Evolutionary conservation across 2,329 filamentous ascomycete species (phyloP).

Genomic region (Diaporthe vexans): DNA sequence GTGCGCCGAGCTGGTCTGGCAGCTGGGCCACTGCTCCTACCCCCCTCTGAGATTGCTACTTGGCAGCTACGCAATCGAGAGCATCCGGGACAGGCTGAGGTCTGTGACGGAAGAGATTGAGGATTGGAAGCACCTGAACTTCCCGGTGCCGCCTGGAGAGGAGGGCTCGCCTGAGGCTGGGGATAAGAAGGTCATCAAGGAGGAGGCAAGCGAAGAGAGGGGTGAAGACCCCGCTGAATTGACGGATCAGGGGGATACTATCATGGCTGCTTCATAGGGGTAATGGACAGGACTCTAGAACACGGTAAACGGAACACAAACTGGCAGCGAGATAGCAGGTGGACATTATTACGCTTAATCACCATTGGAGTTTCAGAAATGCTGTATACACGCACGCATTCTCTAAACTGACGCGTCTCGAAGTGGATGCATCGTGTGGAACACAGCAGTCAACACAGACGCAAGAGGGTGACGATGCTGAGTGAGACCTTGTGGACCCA

Average conservation of each 20-base stretch:
- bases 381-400: neutral
- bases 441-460: neutral
- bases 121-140: slow-evolving; percentile 91
- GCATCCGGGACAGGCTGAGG: slow-evolving; percentile 88
- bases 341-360: neutral
- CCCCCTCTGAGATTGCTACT: slow-evolving; percentile 89
- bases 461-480: neutral
- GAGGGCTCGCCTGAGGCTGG: slow-evolving; percentile 43
- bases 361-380: neutral
- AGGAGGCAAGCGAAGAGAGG: slow-evolving; percentile 49
- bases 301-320: neutral
- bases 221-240: slow-evolving; percentile 41
- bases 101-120: slow-evolving; percentile 96
- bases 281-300: neutral
- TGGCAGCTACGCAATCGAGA: slow-evolving; percentile 95
- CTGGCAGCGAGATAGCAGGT: neutral
- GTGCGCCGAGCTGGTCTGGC: slow-evolving; percentile 93
- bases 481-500: neutral
- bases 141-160: slow-evolving; percentile 62
- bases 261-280: slow-evolving; percentile 38
- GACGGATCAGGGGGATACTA: slow-evolving; percentile 41
- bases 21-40: slow-evolving; percentile 94
- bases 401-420: neutral
- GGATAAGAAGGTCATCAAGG: slow-evolving; percentile 50
- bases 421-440: neutral